These are phyloP conservation scores for Sclerotinia spermophila DNA, from an alignment of 2,329 filamentous ascomycete genomes.

Conservation along the genomic window DNA sequence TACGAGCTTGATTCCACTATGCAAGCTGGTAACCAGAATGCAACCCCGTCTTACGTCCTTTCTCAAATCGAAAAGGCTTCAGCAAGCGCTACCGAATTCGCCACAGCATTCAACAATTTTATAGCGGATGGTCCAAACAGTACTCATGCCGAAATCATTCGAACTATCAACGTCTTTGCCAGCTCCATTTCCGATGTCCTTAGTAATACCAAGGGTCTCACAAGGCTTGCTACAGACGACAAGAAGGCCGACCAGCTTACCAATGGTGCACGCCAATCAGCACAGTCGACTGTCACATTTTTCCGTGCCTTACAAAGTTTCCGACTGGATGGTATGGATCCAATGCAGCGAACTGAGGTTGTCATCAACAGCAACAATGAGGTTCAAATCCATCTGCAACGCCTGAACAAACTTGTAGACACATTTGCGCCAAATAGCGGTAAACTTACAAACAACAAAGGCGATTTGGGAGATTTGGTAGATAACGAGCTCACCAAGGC, in stretches of 20 bases:
- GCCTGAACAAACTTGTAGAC: conserved; percentile 89
- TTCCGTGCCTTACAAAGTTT: conserved; percentile 94
- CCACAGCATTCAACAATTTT: conserved; percentile 96
- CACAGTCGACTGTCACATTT: conserved; percentile 84
- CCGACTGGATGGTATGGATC: conserved; percentile 84
- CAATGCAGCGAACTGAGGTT: conserved; percentile 90
- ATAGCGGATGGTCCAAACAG: conserved; percentile 94
- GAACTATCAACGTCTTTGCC: conserved; percentile 84
- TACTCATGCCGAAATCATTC: conserved; percentile 85
- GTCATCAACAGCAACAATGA: conserved; percentile 98
- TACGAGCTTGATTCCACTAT: conserved; percentile 97
- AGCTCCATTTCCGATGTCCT: conserved; percentile 90
- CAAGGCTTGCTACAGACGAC: conserved; percentile 88
- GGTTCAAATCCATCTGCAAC: conserved; percentile 89
- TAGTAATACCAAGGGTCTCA: conserved; percentile 93
- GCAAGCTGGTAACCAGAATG: conserved; percentile 98
- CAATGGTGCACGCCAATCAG: conserved; percentile 77
- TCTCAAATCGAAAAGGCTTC: conserved; percentile 98
- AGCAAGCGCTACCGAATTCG: conserved; percentile 92
- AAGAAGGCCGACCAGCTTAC: conserved; percentile 87
- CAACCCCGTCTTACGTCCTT: conserved; percentile 87
- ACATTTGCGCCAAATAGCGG: conserved; percentile 82
- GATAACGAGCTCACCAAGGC: conserved; percentile 90
- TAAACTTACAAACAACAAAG: conserved; percentile 72
- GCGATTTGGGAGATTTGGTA: conserved; percentile 89